Percentiles rank a stretch among this genome's conserved stretches.
Evolutionary conservation across 129 eudicot genomes (phyloP).

Genomic region (sunflower (Helianthus annuus)): HanXRQr2.0-SUNRISE NC_035443.2:125959653-125960152

Average conservation of each 20-base stretch:
- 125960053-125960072: conserved; percentile 8
- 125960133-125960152: neutral
- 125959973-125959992: neutral
- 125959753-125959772: conserved; percentile 73
- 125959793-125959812: conserved; percentile 77
- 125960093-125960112: conserved; percentile 16
- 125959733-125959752: conserved; percentile 70
- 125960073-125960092: conserved; percentile 15
- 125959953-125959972: neutral
- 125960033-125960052: conserved; percentile 11
- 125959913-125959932: neutral
- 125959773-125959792: conserved; percentile 73
- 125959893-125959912: neutral
- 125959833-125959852: conserved; percentile 47
- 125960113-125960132: conserved; percentile 16
- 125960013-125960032: neutral
- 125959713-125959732: conserved; percentile 78
- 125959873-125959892: neutral
- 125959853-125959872: conserved; percentile 37
- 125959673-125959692: conserved; percentile 80
- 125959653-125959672: conserved; percentile 76
- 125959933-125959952: conserved; percentile 47
- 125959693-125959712: conserved; percentile 84
- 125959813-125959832: conserved; percentile 59
- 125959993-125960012: neutral